These are phyloP conservation scores for Curvularia sp. DNA, from an alignment of 2,329 filamentous ascomycete genomes.

Conservation along the genomic window DNA sequence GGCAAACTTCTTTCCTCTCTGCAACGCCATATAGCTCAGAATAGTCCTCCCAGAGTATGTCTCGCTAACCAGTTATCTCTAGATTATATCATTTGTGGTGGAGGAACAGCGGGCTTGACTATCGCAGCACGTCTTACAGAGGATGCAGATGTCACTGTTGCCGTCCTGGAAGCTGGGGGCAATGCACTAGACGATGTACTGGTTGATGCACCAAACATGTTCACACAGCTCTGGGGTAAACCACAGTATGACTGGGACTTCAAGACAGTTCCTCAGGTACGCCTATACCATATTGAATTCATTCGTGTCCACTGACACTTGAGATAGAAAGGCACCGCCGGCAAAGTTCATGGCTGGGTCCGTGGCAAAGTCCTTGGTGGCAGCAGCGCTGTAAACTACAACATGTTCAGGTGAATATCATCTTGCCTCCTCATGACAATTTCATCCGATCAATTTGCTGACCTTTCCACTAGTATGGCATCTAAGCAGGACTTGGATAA, in stretches of 20 bases:
- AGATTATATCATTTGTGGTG: constrained; percentile 37
- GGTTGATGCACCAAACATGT: constrained; percentile 41
- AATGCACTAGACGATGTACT: constrained; percentile 37
- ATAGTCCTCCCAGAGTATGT: background rate
- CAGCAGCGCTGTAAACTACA: constrained; percentile 47
- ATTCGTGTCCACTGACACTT: constrained; percentile 6
- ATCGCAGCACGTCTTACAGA: constrained; percentile 40
- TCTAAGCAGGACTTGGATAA: constrained; percentile 45
- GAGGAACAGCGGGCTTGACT: constrained; percentile 41
- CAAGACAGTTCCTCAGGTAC: constrained; percentile 42
- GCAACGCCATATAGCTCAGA: background rate
- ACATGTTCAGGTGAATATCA: constrained; percentile 27
- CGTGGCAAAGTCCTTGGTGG: constrained; percentile 49
- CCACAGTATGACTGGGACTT: constrained; percentile 44
- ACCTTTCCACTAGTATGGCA: constrained; percentile 26
- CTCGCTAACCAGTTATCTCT: background rate
- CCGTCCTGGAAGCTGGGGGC: constrained; percentile 39
- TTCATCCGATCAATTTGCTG: background rate
- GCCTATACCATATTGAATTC: background rate
- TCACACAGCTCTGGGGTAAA: constrained; percentile 34
- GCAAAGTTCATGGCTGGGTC: constrained; percentile 33
- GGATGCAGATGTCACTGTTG: constrained; percentile 36
- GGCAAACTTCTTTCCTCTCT: background rate
- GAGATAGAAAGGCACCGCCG: constrained; percentile 33
- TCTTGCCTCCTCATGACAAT: background rate